Base-by-base conservation (phyloP, 2,329 filamentous ascomycete genomes). In the Aciculosporium take region DNA sequence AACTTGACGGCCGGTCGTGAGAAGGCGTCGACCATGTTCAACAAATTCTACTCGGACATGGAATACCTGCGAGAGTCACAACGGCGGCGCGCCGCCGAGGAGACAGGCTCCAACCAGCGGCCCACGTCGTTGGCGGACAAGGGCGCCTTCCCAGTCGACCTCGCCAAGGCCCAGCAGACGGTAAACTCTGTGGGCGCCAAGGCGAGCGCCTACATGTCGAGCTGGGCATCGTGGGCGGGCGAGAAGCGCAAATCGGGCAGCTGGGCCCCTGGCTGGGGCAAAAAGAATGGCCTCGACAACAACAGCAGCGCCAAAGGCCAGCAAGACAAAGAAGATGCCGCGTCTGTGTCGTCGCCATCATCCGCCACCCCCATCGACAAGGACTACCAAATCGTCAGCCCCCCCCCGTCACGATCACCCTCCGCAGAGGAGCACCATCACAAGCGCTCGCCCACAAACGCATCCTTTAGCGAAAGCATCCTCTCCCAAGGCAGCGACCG, bases 31-130 rank as follows among this genome's bases (percentile, higher is more conserved):
- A 81, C 78, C 4, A 81, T 91, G 29, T 85, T 95, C 60, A 93
- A 83, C 58, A 87, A 78, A 53, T 69, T 96, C 23, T 96, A 93
- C 69, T 76, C 85, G 0, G 89, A 96, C 51, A 84, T 96, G 62
- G 89, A 96, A 61, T 56, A 56, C 59, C 61, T 70, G 53, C 53
- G 67, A 41, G 62, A 72, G 56, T 59, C 67, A 48, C 56, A 72
- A 48, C 45, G 65, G 29, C 49, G 64, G 42, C 51, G 68, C 30
- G 51, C 57, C 37, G 53, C 57, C 37, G 53, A 73, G 49, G 54
- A 71, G 52, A 56, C 53, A 51, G 53, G 47, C n/a, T n/a, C n/a
- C 49, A 32, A 45, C 34, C 47, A 48, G 25, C 36, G 23, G 10
- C 25, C 33, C 9, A 47, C 41, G 20, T 38, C 45, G 1, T 32